Conservation (phyloP, 257 asterid species). For the Solanum verrucosum region DNA sequence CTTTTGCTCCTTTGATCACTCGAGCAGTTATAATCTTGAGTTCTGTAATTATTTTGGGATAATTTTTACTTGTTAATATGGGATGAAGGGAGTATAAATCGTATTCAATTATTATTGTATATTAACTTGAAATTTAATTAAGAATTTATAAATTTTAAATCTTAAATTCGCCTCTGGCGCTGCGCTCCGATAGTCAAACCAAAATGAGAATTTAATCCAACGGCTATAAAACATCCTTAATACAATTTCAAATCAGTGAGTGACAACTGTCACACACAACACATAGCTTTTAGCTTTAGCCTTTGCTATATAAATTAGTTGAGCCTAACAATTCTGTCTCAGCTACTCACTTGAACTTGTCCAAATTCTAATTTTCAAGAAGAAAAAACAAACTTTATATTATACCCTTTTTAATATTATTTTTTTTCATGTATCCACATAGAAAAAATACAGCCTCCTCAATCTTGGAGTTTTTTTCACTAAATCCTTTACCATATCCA, state of each 20-base stretch:
- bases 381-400: not conserved
- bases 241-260: not conserved
- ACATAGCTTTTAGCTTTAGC: not conserved
- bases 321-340: not conserved
- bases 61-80: not conserved
- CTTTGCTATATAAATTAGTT: not conserved
- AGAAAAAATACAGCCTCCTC: constrained; percentile 43
- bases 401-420: too few species aligned
- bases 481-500: constrained; percentile 69
- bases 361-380: not conserved
- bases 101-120: not conserved
- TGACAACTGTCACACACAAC: not conserved
- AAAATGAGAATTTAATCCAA: not conserved
- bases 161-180: not conserved
- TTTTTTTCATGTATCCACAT: constrained; percentile 12
- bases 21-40: not conserved
- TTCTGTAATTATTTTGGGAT: not conserved
- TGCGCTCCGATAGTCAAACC: too few species aligned
- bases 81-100: not conserved
- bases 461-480: constrained; percentile 35
- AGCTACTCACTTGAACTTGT: not conserved
- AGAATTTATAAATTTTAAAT: not conserved
- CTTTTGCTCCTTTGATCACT: too few species aligned
- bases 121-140: not conserved
- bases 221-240: not conserved